Percentiles rank a stretch among this genome's conserved stretches.
Conservation (phyloP, 192 early-diverging fungal species). For the Rhizophagus sp. region DNA sequence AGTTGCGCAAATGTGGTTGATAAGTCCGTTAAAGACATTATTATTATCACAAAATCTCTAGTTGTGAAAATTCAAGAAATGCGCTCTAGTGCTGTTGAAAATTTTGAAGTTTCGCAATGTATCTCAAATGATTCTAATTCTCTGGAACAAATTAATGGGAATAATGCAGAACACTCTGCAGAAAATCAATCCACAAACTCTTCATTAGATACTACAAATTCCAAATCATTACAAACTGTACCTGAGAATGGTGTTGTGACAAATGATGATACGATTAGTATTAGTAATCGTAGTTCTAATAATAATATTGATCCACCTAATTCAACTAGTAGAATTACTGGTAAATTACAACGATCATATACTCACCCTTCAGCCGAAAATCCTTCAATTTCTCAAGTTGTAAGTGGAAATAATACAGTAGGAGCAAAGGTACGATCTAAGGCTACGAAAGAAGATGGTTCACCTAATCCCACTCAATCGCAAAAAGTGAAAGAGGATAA, state of each 20-base stretch:
- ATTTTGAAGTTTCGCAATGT: background rate
- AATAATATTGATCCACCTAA: background rate
- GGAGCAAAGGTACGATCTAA: conserved; percentile 3
- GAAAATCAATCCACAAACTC: background rate
- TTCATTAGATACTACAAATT: background rate
- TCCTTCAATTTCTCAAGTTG: conserved; percentile 27
- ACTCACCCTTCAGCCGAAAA: conserved; percentile 38
- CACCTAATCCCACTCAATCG: conserved; percentile 30
- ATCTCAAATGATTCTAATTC: background rate
- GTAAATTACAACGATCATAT: background rate
- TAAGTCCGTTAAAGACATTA: conserved; percentile 55
- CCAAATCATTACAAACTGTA: conserved; percentile 1
- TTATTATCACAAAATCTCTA: conserved; percentile 50
- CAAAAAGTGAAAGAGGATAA: conserved; percentile 42
- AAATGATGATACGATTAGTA: background rate
- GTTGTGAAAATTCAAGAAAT: conserved; percentile 34
- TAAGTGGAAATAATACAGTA: background rate
- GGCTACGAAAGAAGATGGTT: conserved; percentile 45
- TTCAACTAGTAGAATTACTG: background rate
- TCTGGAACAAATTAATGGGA: background rate
- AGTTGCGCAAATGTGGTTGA: conserved; percentile 53
- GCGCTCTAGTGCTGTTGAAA: conserved; percentile 17
- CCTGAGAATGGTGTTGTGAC: conserved; percentile 2
- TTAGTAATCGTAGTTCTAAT: background rate
- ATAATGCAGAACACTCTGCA: background rate